phyloP scores from a whole-genome alignment of 2,329 filamentous ascomycete species.

The Aspergillus aculeatinus region DNA sequence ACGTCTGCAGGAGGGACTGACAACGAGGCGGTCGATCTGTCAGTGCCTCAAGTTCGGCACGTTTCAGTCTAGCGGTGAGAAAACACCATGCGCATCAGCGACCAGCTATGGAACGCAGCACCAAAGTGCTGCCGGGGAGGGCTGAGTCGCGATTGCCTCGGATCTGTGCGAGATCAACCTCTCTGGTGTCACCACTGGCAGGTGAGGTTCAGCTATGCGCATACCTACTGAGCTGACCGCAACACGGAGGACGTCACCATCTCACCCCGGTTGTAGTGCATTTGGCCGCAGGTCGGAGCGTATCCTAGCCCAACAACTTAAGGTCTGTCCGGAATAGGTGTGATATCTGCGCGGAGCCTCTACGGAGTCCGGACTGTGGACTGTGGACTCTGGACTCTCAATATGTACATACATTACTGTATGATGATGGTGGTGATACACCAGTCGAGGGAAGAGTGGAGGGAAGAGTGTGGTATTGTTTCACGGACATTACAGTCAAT shows the following conservation, averaged over 20 bases:
- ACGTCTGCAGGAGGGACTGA: background rate
- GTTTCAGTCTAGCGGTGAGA: background rate
- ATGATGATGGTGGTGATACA: too few species aligned
- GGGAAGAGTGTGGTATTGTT: background rate
- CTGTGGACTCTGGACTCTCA: too few species aligned
- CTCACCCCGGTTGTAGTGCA: background rate
- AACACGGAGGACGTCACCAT: background rate
- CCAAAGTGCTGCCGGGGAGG: background rate
- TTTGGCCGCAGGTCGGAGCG: background rate
- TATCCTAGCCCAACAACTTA: background rate
- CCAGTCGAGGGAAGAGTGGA: too few species aligned
- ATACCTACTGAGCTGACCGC: background rate
- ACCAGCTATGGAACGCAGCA: background rate
- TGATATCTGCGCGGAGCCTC: too few species aligned
- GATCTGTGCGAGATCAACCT: background rate
- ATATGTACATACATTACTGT: too few species aligned
- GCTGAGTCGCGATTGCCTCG: background rate
- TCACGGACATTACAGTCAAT: conserved; percentile 1
- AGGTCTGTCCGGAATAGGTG: too few species aligned
- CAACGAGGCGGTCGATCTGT: background rate
- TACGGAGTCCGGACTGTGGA: too few species aligned
- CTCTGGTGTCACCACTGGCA: background rate
- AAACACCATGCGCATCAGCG: background rate
- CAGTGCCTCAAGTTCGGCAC: background rate
- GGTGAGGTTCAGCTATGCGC: background rate